Base-by-base conservation (phyloP, 441 rosid species). In the Raphanus hybrid region DNA sequence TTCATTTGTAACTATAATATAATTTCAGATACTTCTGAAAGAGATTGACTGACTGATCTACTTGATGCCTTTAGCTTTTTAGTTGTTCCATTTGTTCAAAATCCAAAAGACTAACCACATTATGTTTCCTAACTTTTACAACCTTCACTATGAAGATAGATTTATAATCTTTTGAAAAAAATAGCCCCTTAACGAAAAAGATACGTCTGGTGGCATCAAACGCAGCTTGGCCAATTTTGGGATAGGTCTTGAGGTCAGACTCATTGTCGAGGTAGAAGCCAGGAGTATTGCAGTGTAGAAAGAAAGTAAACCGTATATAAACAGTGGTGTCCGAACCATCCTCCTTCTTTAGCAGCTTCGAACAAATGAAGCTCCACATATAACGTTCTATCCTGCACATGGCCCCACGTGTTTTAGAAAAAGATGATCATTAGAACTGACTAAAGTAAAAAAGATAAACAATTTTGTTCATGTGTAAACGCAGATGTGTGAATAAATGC, bases 161-260 rank as follows among this genome's bases (percentile, higher is more conserved):
- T 20, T 58, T 0, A 8, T 2, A 35, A 45, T 10, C n/a, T 11
- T 45, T 45, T 45, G 52, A 11, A 45, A 45, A 29, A 4, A 29
- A 3, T 29, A 4, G 35, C 4, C 35, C 71, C 87, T 78, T 84
- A 90, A 94, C 54, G 96, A 94, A 63, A 89, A 78, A 86, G 15
- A 91, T 69, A 71, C 98, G 86, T 48, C 97, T 98, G 0, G 41
- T 63, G 0, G 90, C 87, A 6, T 98, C 99, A 73, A 90, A 95
- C 3, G 99, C 97, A 27, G 94, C 97, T 73, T 92, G 96, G 60
- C 99, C 98, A 29, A 92, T 89, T 75, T 93, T 98, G 0, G 98
- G 99, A 81, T 92, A 95, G 52, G 99, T 95, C 82, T 93, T 91
- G 8, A 92, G 92, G 27, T 89, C 98, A 1, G 97, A 91, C 75